Base-by-base conservation (phyloP, 2,329 filamentous ascomycete species). In the Pseudogymnoascus sp. region DNA sequence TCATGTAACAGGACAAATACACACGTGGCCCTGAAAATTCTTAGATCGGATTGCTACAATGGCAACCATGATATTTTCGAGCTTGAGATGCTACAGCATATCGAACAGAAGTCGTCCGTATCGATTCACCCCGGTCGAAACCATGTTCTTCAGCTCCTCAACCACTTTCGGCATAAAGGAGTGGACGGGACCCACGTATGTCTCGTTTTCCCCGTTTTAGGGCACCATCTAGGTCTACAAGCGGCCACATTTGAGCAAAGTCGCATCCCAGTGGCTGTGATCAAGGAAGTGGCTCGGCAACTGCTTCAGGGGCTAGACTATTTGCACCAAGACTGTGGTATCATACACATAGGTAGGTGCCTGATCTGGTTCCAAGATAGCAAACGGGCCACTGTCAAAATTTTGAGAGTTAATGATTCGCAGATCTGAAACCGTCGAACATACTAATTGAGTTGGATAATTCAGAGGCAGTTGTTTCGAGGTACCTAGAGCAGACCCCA, bases 331-430 rank as follows among this genome's bases (percentile, higher is more conserved):
- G 64, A 69, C 38, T 65, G 66, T 45, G 33, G 64, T 28, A 62
- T 69, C n/a, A 66, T 69, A 12, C 68, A 69, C 49, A 65, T 65
- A n/a, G 66, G 64, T 64, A 22, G 12, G 19, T 2, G 19, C 19
- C 19, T 19, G 4, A 4, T 2, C 2, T 7, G n/a, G 49, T 30
- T 3, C 38, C 2, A 39, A 39, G 19, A 39, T 16, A 22, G 22
- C 42, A 22, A 22, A 14, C 19, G 6, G n/a, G 5, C 42, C 42
- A n/a, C n/a, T n/a, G n/a, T n/a, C n/a, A n/a, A n/a, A n/a, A n/a
- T n/a, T n/a, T n/a, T n/a, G n/a, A n/a, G n/a, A n/a, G 30, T 7
- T 14, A 22, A 30, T 28, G 30, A 30, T 28, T 16, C 12, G 30
- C 3, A 58, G 22, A 58, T 28, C 3, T 58, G 22, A 58, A n/a